Base-by-base conservation (phyloP, 164 flowering plant species). In the Tetracentron sinense region DNA sequence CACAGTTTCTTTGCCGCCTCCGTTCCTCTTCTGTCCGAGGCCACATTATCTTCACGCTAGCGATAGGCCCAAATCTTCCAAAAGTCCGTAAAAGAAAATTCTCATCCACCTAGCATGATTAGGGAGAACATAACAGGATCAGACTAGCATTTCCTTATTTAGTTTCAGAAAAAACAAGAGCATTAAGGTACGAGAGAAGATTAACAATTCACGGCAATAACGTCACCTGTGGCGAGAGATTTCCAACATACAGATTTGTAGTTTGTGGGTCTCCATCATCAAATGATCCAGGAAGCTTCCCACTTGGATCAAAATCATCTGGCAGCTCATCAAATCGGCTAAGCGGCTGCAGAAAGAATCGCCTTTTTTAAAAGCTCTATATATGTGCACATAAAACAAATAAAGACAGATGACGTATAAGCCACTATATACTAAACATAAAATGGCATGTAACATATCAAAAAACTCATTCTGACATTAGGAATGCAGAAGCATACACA, bases 11-110 rank as follows among this genome's bases (percentile, higher is more conserved):
- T 76, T 92, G 97, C 54, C 99, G 79, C 74, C 94, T 82, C 46
- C 83, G 74, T 72, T 95, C 99, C 68, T 95, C 99, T 66, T 95
- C 99, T 55, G 99, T 92, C 65, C 99, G 83, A 53, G 99, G 99
- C 99, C 99, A 95, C 99, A 95, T 95, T 69, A 95, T 95, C 69
- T 95, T 95, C 29, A 95, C 99, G 73, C 99, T 95, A 64, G 99
- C 99, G 68, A 95, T 90, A 27, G 97, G 99, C 25, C 99, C 99
- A 80, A 95, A 95, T 81, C 99, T 82, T 72, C 99, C 97, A 75
- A 95, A 95, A 38, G 99, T 92, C 52, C 97, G 84, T 62, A 95
- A 69, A 64, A 95, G 99, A 66, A 95, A 95, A 82, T 85, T 95
- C 70, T 95, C 99, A 77, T 95, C 99, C 62, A 92, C 97, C 99